phyloP scores from a whole-genome alignment of 2,329 filamentous ascomycete genomes.

The Aspergillus pseudonomiae region DNA sequence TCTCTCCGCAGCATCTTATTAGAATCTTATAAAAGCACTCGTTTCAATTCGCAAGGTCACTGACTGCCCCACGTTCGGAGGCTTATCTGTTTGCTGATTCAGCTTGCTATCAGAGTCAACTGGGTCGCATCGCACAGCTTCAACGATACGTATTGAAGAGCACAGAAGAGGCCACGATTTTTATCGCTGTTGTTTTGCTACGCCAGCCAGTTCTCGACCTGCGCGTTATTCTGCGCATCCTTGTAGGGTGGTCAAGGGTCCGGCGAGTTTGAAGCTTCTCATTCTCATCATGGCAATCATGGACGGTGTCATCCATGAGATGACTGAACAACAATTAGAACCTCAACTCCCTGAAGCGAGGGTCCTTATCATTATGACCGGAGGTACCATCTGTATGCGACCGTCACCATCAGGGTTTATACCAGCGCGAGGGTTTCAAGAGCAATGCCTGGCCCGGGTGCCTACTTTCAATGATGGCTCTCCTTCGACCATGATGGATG shows the following conservation, averaged over 20 bases:
- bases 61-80: conserved; percentile 1
- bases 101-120: not conserved
- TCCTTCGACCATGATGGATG: conserved; percentile 57
- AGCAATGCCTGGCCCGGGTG: conserved; percentile 78
- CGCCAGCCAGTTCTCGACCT: not conserved
- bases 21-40: not conserved
- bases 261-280: not conserved
- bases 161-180: not conserved
- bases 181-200: not conserved
- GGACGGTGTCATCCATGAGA: conserved; percentile 26
- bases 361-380: conserved; percentile 88
- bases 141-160: not conserved
- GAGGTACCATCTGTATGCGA: conserved; percentile 83
- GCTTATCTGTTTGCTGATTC: not conserved
- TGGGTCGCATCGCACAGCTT: not conserved
- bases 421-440: conserved; percentile 77
- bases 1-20: not conserved
- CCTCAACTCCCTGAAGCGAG: conserved; percentile 67
- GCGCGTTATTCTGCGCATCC: not conserved
- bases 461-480: conserved; percentile 84
- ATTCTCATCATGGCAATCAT: conserved; percentile 23
- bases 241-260: not conserved
- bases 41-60: not conserved
- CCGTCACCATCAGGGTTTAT: conserved; percentile 77
- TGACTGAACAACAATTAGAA: conserved; percentile 26